Evolutionary conservation across 176 grass and related monocot genomes (phyloP).

Genomic region (Melocanna baccifera): DNA sequence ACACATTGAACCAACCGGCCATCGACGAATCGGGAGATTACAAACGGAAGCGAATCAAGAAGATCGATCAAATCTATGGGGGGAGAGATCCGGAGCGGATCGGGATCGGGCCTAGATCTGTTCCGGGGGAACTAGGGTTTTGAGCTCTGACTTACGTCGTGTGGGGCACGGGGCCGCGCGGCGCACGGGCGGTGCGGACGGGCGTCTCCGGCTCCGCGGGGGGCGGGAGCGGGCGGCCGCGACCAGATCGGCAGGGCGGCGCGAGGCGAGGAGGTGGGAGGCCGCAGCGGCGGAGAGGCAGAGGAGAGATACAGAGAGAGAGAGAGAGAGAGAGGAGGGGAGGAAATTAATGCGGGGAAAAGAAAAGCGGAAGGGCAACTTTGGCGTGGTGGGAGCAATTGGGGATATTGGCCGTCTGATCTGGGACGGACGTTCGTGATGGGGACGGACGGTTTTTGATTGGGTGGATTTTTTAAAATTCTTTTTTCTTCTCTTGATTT

Average conservation of each 20-base stretch:
- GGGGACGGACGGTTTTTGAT: not conserved
- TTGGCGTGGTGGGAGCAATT: slow-evolving; percentile 16
- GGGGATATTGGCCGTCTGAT: not conserved
- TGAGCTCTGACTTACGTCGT: slow-evolving; percentile 28
- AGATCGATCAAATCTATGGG: not conserved
- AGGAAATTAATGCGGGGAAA: slow-evolving; percentile 44
- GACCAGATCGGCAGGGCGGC: slow-evolving; percentile 22
- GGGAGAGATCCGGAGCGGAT: not conserved
- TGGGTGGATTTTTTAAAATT: not conserved
- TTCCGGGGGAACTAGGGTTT: slow-evolving; percentile 30
- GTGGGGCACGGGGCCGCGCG: not conserved
- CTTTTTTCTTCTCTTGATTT: not conserved
- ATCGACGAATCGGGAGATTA: not conserved
- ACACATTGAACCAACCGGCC: too few species aligned
- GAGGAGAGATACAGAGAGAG: not conserved
- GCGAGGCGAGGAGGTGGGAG: not conserved
- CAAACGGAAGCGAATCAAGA: not conserved
- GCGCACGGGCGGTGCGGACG: not conserved
- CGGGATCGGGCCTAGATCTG: slow-evolving; percentile 19
- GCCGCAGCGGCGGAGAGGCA: slow-evolving; percentile 14
- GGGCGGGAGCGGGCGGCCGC: not conserved
- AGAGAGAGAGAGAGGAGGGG: not conserved
- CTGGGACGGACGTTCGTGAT: not conserved
- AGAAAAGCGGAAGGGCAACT: slow-evolving; percentile 26
- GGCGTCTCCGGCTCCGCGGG: not conserved